These are phyloP conservation scores for Colletotrichum gigasporum DNA, from an alignment of 2,329 filamentous ascomycete genomes.

Conservation along the genomic window DNA sequence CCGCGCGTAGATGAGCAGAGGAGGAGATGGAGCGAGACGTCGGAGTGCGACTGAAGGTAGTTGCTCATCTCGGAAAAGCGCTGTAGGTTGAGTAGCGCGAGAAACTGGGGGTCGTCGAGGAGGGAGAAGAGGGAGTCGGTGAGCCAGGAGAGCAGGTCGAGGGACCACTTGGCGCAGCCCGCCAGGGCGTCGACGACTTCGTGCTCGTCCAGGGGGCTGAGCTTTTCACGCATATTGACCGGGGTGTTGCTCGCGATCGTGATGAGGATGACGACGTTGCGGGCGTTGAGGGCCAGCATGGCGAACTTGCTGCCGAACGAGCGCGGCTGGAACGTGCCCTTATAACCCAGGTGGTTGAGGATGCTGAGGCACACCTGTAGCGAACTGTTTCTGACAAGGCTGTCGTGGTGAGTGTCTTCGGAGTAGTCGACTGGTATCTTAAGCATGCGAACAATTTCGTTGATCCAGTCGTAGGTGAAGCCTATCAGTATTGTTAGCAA, in stretches of 20 bases:
- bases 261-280: constrained; percentile 74
- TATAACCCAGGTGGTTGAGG: constrained; percentile 80
- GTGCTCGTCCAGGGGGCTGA: constrained; percentile 71
- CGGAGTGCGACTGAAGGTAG: constrained; percentile 63
- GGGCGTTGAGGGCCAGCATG: constrained; percentile 78
- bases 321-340: constrained; percentile 68
- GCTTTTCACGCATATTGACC: constrained; percentile 61
- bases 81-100: constrained; percentile 56
- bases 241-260: constrained; percentile 70
- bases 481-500: no score
- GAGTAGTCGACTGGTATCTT: constrained; percentile 85
- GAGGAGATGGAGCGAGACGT: constrained; percentile 69
- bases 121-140: constrained; percentile 67
- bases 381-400: constrained; percentile 75
- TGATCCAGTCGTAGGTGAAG: constrained; percentile 70
- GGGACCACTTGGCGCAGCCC: constrained; percentile 81
- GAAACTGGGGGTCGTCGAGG: constrained; percentile 60
- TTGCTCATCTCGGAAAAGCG: constrained; percentile 59
- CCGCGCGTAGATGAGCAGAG: constrained; percentile 79
- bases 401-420: constrained; percentile 75
- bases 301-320: constrained; percentile 78
- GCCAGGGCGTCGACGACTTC: constrained; percentile 78
- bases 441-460: constrained; percentile 74
- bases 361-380: constrained; percentile 82
- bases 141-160: constrained; percentile 74